Base-by-base conservation (phyloP, 495 filamentous ascomycete species). In the Tuber melanosporum region DNA sequence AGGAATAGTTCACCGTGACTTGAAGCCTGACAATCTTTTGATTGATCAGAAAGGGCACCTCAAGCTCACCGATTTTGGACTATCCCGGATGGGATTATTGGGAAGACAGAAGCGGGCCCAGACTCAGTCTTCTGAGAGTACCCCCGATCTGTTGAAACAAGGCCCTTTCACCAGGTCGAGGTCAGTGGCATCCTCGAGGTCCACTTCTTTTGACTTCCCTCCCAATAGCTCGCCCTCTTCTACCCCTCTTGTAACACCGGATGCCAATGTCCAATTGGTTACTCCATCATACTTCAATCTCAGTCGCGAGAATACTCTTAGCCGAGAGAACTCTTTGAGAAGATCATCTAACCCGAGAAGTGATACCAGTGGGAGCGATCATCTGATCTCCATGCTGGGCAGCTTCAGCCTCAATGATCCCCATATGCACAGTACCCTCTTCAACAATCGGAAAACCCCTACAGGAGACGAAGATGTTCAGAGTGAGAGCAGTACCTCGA, bases 11-110 rank as follows among this genome's bases (percentile, higher is more conserved):
- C 95, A 99, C 85, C 92, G 95, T 73, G 95, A 99, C 84, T 86
- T 99, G 78, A 99, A 99, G 85, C 95, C 95, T 12, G 95, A 99
- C 83, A 99, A 99, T 84, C 88, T 99, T 47, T 88, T 99, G 74
- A 99, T 99, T 80, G 95, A 99, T 83, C 94, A 95, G 81, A 97
- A 93, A 80, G 95, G 95, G 12, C 95, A 99, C 85, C 86, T 99
- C 75, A 99, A 99, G 86, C 86, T 99, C 81, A 99, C 95, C 8
- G 95, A 99, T 85, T 99, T 99, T 85, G 95, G 95, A 70, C 86
- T 99, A 43, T 99, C 95, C 26, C 91, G 95, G 44, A 99, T 99
- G 96, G 95, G 96, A 81, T 87, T 99, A 62, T 91, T 99, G 74
- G 95, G 95, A 71, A 92, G 95, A 76, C 95, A 98, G 83, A 98